A percentile compares a stretch with the other conserved stretches of the same genome.
These are phyloP conservation scores for Ophiostoma montium DNA, from an alignment of 2,329 filamentous ascomycete genomes.

Conservation along the genomic window DNA sequence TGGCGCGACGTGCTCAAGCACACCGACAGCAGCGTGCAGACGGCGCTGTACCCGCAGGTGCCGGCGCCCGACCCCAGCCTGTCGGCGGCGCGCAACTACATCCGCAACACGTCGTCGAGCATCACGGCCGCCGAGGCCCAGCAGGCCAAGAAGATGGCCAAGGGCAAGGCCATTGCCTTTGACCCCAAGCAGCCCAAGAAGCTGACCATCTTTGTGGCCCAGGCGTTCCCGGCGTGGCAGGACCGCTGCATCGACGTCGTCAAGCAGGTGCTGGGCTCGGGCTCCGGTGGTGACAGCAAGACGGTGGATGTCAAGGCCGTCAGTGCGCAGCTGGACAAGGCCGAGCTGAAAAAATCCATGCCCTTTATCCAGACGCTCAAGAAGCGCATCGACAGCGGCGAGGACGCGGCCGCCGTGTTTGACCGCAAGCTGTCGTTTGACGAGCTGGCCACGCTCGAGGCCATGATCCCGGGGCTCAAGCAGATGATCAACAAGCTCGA, in stretches of 20 bases:
- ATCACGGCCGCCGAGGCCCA: constrained; percentile 15
- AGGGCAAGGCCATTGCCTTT: constrained; percentile 75
- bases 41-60: constrained; percentile 59
- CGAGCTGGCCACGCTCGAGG: constrained; percentile 67
- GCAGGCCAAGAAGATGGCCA: constrained; percentile 39
- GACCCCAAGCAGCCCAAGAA: constrained; percentile 89
- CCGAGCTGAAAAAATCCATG: constrained; percentile 96
- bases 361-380: constrained; percentile 85
- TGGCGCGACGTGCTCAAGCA: constrained; percentile 85
- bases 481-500: constrained; percentile 38
- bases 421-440: constrained; percentile 78
- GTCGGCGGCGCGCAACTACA: constrained; percentile 69
- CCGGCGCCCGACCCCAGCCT: constrained; percentile 51
- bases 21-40: constrained; percentile 61
- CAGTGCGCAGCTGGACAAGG: constrained; percentile 64
- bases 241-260: constrained; percentile 76
- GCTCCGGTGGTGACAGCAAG: constrained; percentile 2
- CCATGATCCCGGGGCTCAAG: constrained; percentile 39
- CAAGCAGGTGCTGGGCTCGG: constrained; percentile 32
- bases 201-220: constrained; percentile 71
- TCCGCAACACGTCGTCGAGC: constrained; percentile 32
- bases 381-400: constrained; percentile 61
- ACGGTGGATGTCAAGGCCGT: constrained; percentile 61
- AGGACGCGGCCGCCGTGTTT: constrained; percentile 55
- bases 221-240: constrained; percentile 80